Evolutionary conservation across 1,139 yeast genomes (phyloP).

Genomic region (Blastobotrys capitulatus): DNA sequence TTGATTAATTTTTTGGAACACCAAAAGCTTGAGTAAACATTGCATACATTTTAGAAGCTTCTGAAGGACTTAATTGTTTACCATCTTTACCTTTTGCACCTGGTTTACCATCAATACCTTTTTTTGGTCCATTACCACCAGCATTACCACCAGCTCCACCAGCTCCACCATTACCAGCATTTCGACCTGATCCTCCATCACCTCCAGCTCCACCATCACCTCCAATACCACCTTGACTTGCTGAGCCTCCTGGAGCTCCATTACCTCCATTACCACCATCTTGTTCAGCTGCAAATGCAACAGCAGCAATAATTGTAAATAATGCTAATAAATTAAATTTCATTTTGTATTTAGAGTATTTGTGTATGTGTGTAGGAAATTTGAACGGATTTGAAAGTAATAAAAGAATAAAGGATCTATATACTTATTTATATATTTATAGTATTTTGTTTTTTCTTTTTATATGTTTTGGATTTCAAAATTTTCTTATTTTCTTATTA

Average conservation of each 20-base stretch:
- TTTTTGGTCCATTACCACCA: not conserved
- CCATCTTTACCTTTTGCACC: constrained; percentile 5
- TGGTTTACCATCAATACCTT: not conserved
- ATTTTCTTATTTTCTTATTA: no score
- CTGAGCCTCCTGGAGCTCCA: not conserved
- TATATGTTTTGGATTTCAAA: no score
- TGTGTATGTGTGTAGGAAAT: not conserved
- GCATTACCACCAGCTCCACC: constrained; percentile 9
- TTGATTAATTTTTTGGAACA: not conserved
- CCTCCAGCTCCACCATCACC: not conserved
- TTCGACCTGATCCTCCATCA: not conserved
- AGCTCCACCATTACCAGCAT: constrained; percentile 7
- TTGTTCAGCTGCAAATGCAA: not conserved
- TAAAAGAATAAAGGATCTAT: no score
- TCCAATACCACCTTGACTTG: not conserved
- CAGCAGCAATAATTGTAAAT: not conserved
- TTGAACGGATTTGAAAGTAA: no score
- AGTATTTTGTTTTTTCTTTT: no score
- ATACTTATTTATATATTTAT: no score
- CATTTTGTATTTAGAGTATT: not conserved
- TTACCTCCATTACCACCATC: not conserved
- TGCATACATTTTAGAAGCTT: not conserved
- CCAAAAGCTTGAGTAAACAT: constrained; percentile 2
- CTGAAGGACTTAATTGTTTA: not conserved
- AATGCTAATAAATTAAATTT: not conserved